These are phyloP conservation scores for Theileria parva DNA, from an alignment of 169 alveolate genomes.

Conservation along the genomic window DNA sequence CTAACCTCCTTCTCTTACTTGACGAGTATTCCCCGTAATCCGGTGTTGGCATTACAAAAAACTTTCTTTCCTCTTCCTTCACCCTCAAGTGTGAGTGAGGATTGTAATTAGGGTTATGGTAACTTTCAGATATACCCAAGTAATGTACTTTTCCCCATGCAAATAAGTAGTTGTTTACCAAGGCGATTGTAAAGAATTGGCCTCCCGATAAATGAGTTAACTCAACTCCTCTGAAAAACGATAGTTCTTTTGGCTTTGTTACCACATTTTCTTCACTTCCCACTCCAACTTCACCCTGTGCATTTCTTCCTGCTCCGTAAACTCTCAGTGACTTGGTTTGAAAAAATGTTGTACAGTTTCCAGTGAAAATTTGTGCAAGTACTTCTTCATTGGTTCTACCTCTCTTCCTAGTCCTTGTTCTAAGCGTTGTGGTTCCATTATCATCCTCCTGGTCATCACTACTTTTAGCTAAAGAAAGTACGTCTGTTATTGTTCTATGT, in stretches of 20 bases:
- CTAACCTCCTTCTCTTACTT: conserved; percentile 7
- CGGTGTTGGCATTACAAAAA: background rate
- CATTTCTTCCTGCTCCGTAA: conserved; percentile 83
- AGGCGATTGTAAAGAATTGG: conserved; percentile 79
- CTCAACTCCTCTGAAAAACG: conserved; percentile 59
- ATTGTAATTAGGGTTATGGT: background rate
- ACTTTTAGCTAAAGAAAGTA: background rate
- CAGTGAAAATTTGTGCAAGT: conserved; percentile 70
- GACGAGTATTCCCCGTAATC: background rate
- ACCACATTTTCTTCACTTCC: conserved; percentile 62
- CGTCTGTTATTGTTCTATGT: conserved; percentile 29
- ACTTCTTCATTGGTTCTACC: conserved; percentile 54
- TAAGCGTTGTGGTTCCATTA: background rate
- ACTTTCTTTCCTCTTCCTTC: background rate
- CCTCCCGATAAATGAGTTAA: conserved; percentile 79
- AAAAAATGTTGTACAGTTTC: conserved; percentile 80
- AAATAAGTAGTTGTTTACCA: conserved; percentile 72
- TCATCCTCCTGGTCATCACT: conserved; percentile 8
- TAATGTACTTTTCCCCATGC: conserved; percentile 77
- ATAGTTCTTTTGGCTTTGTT: conserved; percentile 56
- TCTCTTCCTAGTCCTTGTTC: conserved; percentile 46
- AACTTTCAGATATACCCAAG: conserved; percentile 25
- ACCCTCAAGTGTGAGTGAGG: background rate
- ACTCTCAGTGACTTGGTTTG: conserved; percentile 68
- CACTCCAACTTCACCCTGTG: conserved; percentile 80